Base-by-base conservation (phyloP, 495 filamentous ascomycete genomes). In the Coniosporium apollinis region DNA sequence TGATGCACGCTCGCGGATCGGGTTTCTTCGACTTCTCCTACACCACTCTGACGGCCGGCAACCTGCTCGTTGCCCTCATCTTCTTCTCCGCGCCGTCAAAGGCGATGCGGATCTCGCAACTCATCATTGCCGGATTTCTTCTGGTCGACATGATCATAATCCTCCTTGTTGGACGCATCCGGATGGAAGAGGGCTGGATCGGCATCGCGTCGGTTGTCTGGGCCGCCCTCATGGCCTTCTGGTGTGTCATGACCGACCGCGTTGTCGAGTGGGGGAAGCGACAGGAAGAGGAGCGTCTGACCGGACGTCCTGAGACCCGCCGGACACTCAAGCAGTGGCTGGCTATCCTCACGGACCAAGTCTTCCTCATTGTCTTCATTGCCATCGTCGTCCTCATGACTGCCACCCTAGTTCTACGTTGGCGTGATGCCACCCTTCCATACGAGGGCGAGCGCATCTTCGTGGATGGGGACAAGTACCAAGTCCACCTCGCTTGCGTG, bases 211-310 rank as follows among this genome's bases (percentile, higher is more conserved):
- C 78, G 16, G 77, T 89, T 2, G 54, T 83, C 26, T 94, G 85
- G 82, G 73, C 74, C 24, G 61, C 65, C 6, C 28, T 76, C 18
- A 74, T 85, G 19, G 60, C 66, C 17, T 38, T 66, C 29, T 84
- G 74, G 66, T 72, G 66, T 40, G 59, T 77, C 34, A 35, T 67
- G 5, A 65, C 66, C 34, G 75, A 75, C 50, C 61, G 77, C n/a
- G 65, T 79, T 5, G 89, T 97, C 10, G 66, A 75, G 34, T 91
- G 83, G 74, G 89, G 87, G 17, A 94, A 94, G 54, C 61, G 59
- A 0, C 81, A 93, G 43, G 89, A 97, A 49, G 89, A 97, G 55
- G 76, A 91, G 47, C 70, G 89, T 11, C 62, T 97, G 9, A 97
- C 89, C 1, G 89, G 89, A 19, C 76, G 84, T n/a, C 65, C 71